Evolutionary conservation across 2,329 filamentous ascomycete species (phyloP).

Genomic region (Leptographium wingfieldii): DNA sequence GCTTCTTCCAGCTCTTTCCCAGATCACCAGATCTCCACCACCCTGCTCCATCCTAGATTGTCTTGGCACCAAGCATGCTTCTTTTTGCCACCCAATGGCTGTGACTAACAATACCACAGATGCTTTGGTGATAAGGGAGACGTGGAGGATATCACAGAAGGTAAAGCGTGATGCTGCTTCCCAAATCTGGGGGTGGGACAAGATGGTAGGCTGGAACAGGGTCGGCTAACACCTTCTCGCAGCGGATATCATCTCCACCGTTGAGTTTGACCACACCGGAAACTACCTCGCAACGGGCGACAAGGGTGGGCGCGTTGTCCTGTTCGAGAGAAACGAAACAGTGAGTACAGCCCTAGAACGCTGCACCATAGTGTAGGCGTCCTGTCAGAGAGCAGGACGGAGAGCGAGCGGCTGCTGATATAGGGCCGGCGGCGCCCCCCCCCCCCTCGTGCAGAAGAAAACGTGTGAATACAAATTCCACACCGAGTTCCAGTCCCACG

Average conservation of each 20-base stretch:
- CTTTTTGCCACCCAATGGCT: neutral
- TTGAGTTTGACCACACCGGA: conserved; percentile 81
- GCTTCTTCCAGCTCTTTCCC: neutral
- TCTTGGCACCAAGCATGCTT: neutral
- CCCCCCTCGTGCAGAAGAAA: conserved; percentile 64
- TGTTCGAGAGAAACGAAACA: conserved; percentile 92
- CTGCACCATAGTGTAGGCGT: neutral
- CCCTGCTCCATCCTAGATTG: neutral
- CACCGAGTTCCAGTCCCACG: conserved; percentile 98
- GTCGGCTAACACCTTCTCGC: neutral
- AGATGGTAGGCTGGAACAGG: neutral
- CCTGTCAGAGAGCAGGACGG: neutral
- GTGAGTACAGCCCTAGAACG: conserved; percentile 36
- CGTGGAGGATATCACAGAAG: conserved; percentile 97
- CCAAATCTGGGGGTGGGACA: neutral
- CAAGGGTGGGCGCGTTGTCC: conserved; percentile 72
- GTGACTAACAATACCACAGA: conserved; percentile 33
- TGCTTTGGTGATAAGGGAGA: conserved; percentile 99
- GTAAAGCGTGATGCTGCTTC: conserved; percentile 31
- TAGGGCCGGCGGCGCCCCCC: conserved; percentile 14
- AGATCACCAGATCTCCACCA: neutral
- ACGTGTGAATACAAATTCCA: conserved; percentile 99
- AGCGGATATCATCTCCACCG: conserved; percentile 87
- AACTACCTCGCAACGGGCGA: conserved; percentile 86
- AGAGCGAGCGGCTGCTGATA: neutral